A percentile compares a stretch with the other conserved stretches of the same genome.
phyloP scores from a whole-genome alignment of 495 filamentous ascomycete species.

The Astrothelium macrocarpum region DNA sequence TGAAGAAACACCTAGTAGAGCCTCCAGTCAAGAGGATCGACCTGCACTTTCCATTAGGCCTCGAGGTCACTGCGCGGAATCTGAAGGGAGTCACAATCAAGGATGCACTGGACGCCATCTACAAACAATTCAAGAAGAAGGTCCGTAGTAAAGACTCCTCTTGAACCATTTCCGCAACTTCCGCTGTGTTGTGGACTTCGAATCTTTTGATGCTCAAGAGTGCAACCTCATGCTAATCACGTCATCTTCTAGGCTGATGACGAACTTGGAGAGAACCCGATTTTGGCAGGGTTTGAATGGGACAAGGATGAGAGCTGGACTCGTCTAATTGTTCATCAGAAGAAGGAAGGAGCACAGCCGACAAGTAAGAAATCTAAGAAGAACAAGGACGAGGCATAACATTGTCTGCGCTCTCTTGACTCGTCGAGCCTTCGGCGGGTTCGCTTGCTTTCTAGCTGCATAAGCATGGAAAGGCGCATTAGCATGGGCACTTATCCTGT shows the following conservation, averaged over 20 bases:
- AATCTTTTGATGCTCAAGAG: not conserved
- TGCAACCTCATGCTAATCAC: conserved; percentile 3
- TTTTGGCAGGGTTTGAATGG: conserved; percentile 91
- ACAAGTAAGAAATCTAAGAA: conserved; percentile 52
- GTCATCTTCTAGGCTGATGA: conserved; percentile 60
- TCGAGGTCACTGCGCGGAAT: conserved; percentile 81
- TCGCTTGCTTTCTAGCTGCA: not conserved
- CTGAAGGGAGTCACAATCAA: conserved; percentile 89
- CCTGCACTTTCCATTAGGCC: conserved; percentile 76
- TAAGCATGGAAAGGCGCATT: not conserved
- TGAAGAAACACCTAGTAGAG: conserved; percentile 68
- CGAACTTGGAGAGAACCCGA: conserved; percentile 62
- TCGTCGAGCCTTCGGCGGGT: not conserved
- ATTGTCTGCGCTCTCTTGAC: not conserved
- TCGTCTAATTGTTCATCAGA: conserved; percentile 72
- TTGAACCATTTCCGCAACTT: not conserved
- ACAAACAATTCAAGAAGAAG: conserved; percentile 93
- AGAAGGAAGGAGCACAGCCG: conserved; percentile 49
- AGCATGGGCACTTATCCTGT: not conserved
- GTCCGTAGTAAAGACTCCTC: conserved; percentile 34
- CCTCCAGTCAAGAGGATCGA: conserved; percentile 90
- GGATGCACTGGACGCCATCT: conserved; percentile 84
- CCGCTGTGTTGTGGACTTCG: conserved; percentile 3
- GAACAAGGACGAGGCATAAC: conserved; percentile 47
- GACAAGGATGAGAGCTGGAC: conserved; percentile 73